Evolutionary conservation across 1,284 basidiomycete species (phyloP).

Genomic region (Apiotrichum akiyoshidainum): DNA sequence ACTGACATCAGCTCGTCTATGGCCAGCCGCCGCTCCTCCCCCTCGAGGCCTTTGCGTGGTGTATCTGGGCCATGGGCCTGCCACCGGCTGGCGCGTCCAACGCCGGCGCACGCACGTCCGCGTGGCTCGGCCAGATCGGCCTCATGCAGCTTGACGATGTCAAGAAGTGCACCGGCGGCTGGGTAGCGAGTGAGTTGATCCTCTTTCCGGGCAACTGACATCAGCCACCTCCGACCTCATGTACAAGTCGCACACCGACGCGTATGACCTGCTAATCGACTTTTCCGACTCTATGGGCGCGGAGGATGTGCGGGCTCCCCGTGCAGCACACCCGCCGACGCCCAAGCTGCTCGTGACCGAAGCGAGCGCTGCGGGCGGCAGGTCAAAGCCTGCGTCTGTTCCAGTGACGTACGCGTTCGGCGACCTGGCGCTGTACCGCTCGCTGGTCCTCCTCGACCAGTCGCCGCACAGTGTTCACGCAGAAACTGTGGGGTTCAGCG

Average conservation of each 20-base stretch:
- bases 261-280: constrained; percentile 46
- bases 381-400: constrained; percentile 8
- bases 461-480: constrained; percentile 31
- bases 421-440: constrained; percentile 42
- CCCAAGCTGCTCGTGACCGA: background rate
- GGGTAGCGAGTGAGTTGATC: constrained; percentile 42
- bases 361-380: background rate
- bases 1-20: constrained; percentile 37
- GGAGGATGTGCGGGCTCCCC: constrained; percentile 15
- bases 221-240: constrained; percentile 45
- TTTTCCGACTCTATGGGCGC: constrained; percentile 28
- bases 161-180: constrained; percentile 33
- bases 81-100: constrained; percentile 25
- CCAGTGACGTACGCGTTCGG: constrained; percentile 35
- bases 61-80: constrained; percentile 39
- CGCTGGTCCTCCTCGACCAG: constrained; percentile 33
- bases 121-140: constrained; percentile 42
- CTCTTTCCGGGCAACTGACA: background rate
- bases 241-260: constrained; percentile 35
- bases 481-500: constrained; percentile 17
- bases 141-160: constrained; percentile 41
- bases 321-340: constrained; percentile 4
- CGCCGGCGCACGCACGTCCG: constrained; percentile 15
- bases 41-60: constrained; percentile 41
- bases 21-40: constrained; percentile 41